Base-by-base conservation (phyloP, 192 early-diverging fungal genomes). In the Anaeromyces robustus region DNA sequence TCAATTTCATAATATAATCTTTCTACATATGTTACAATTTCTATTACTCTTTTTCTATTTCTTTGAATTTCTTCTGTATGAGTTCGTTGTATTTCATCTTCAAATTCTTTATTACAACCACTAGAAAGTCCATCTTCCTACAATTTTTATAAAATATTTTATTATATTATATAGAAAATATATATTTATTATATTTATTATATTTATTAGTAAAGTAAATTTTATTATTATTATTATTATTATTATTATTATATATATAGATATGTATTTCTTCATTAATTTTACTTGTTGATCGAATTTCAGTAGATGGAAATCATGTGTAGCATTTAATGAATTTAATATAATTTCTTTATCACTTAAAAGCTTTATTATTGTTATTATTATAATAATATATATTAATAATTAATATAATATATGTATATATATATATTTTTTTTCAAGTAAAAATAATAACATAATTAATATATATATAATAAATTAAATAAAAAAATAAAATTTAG, bases 331-430 rank as follows among this genome's bases (percentile, higher is more conserved):
- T 43, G 86, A 86, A 81, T 92, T 92, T 32, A 88, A 83, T 28
- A 92, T 81, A 6, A 82, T 82, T 78, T 92, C 90, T 79, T 90
- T 92, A 83, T 92, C 90, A 79, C 85, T 84, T 80, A 90, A 83
- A 77, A 90, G 85, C 89, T 90, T 79, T 14, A 77, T 18, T 68
- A 29, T 37, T 19, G 12, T 37, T 80, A 29, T 43, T 80, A 68
- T 29, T 12, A 43, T 37, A 83, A 82, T 37, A 78, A 84, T 83
- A 82, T 81, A 82, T 14, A 82, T 29, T 29, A 85, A 30, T 77
- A 12, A 12, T 7, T 68, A 84, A 80, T n/a, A n/a, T n/a, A n/a
- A n/a, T n/a, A n/a, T n/a, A n/a, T n/a, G n/a, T n/a, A n/a, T n/a
- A n/a, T n/a, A n/a, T n/a, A n/a, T n/a, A n/a, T n/a, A n/a, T n/a